Percentiles rank a stretch among this genome's conserved stretches.
phyloP scores from a whole-genome alignment of 148 eudicot species.

The Spergularia bocconei region DNA sequence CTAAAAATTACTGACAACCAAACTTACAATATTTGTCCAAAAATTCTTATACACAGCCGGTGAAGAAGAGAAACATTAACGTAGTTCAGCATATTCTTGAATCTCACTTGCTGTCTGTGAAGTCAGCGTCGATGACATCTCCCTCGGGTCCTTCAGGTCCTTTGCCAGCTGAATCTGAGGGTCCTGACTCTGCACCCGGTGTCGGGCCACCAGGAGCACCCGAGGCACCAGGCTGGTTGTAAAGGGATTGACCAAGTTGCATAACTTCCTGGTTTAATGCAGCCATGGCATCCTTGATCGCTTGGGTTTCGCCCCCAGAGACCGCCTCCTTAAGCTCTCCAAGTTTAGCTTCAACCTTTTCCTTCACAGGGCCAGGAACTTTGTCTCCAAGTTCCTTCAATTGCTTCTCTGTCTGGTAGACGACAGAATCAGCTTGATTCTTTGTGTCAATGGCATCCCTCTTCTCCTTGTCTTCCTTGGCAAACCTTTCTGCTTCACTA shows the following conservation, averaged over 20 bases:
- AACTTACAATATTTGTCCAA: slow-evolving; percentile 12
- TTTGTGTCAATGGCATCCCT: slow-evolving; percentile 94
- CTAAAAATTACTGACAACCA: slow-evolving; percentile 13
- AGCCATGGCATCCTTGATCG: slow-evolving; percentile 82
- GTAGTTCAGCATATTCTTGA: neutral
- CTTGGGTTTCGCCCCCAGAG: slow-evolving; percentile 67
- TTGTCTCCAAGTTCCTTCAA: slow-evolving; percentile 90
- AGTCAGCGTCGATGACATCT: slow-evolving; percentile 95
- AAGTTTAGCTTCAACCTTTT: slow-evolving; percentile 84
- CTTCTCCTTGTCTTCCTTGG: slow-evolving; percentile 93
- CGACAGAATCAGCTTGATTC: slow-evolving; percentile 92
- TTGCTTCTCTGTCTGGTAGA: slow-evolving; percentile 93
- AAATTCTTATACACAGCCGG: slow-evolving; percentile 31
- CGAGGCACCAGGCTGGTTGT: slow-evolving; percentile 74
- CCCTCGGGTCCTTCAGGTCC: slow-evolving; percentile 96
- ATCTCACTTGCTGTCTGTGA: slow-evolving; percentile 77
- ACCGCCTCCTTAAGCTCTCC: slow-evolving; percentile 80
- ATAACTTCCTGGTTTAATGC: slow-evolving; percentile 93
- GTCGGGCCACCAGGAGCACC: slow-evolving; percentile 61
- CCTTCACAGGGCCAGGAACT: slow-evolving; percentile 80
- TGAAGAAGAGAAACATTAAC: neutral
- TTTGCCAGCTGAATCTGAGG: slow-evolving; percentile 59
- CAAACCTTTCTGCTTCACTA: slow-evolving; percentile 70
- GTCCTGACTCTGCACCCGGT: slow-evolving; percentile 52
- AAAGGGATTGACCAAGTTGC: slow-evolving; percentile 91